Evolutionary conservation across 148 eudicot genomes (phyloP), one percentile per base, ranked within the genome.

Genomic region (Salicornia ramosissima): DNA sequence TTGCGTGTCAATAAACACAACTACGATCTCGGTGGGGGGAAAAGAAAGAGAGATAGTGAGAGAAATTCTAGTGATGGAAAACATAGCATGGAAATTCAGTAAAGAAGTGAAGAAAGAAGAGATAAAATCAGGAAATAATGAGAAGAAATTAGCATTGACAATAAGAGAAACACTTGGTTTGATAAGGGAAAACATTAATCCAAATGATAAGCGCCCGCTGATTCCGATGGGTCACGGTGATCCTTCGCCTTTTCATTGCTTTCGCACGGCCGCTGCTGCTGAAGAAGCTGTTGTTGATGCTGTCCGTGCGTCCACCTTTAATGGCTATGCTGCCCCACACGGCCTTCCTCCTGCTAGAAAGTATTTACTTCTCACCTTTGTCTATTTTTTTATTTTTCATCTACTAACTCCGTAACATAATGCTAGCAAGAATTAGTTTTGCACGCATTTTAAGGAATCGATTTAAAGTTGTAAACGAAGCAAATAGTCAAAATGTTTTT

Each of bases 201-300:
- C 74, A 8, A 6, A 57, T 22, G 82, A 82, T 53, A 8, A 29
- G 13, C 74, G 78, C 0, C 28, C 63, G 3, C 11, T 50, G 0
- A 24, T 82, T 55, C 80, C 71, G 10, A 69, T 82, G 34, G 82
- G 77, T 16, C 85, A 79, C 14, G 83, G 83, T 5, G 85, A 82
- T 45, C 85, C 85, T 28, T 62, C 80, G 0, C 59, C 63, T 1
- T 82, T 42, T 51, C 71, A 69, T 13, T 78, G 73, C 72, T 82
- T 82, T 43, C 80, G 76, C 14, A 65, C 83, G 14, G 15, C 83
- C 14, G 54, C 58, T 0, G 15, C 45, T 2, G 80, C 79, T 28
- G 76, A 52, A 19, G 78, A 67, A n/a, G 80, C 83, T 16, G 65
- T 79, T n/a, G 46, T 58, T 51, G 46, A 51, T 16, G 60, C 80